Conservation (phyloP, 2,329 filamentous ascomycete species). For the Escovopsis weberi region DNA sequence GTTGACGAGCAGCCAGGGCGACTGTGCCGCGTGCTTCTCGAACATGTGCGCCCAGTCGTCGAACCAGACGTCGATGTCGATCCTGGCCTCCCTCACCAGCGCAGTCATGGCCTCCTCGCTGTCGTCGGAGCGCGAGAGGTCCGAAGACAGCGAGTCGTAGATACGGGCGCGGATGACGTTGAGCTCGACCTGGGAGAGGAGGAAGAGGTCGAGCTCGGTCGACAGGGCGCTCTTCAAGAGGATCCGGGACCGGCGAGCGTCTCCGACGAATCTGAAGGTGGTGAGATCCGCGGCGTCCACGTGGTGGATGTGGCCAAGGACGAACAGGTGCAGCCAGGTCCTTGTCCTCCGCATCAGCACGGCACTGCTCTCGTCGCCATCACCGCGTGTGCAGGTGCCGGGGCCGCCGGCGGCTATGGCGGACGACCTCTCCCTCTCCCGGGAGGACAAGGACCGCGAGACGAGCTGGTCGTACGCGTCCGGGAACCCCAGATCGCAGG, state of each 20-base stretch:
- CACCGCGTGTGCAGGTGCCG: background rate
- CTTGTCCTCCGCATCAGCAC: slow-evolving; percentile 27
- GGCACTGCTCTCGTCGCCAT: slow-evolving; percentile 7
- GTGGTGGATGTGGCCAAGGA: slow-evolving; percentile 35
- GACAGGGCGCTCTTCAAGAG: slow-evolving; percentile 27
- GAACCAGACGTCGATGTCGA: slow-evolving; percentile 35
- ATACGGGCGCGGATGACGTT: slow-evolving; percentile 19
- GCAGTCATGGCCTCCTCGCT: slow-evolving; percentile 19
- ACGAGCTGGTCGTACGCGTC: slow-evolving; percentile 26
- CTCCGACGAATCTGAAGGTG: slow-evolving; percentile 21
- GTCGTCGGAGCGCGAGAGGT: slow-evolving; percentile 13
- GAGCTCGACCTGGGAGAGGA: slow-evolving; percentile 36
- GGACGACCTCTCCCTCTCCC: no score
- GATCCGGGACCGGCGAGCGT: slow-evolving; percentile 29
- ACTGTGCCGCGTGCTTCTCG: slow-evolving; percentile 6
- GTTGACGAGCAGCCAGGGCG: slow-evolving; percentile 26
- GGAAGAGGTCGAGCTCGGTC: slow-evolving; percentile 32
- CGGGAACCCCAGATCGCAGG: slow-evolving; percentile 31
- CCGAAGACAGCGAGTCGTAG: slow-evolving; percentile 18
- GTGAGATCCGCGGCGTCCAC: slow-evolving; percentile 21
- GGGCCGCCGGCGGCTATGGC: no score
- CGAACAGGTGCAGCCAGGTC: slow-evolving; percentile 37
- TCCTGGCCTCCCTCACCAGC: slow-evolving; percentile 27
- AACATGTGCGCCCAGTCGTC: slow-evolving; percentile 20
- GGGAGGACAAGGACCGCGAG: slow-evolving; percentile 6